Conservation (phyloP, 2,329 filamentous ascomycete genomes). For the Cryphonectria japonica region DNA sequence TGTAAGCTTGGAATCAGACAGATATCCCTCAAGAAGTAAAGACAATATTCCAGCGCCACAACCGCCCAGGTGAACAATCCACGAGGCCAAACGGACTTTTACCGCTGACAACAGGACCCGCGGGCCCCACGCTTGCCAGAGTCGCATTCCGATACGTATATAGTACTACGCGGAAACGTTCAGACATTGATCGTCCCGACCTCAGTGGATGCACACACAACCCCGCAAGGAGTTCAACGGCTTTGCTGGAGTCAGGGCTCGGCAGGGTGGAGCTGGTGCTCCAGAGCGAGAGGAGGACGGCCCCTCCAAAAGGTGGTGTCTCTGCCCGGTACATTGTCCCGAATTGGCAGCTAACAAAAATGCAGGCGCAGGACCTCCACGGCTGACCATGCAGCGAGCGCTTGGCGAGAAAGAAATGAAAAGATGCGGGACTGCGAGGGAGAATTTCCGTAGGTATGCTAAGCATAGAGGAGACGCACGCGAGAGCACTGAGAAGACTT, state of each 20-base stretch:
- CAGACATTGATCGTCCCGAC: background rate
- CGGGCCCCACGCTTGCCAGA: background rate
- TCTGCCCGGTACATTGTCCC: background rate
- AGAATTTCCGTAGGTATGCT: background rate
- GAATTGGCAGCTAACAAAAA: slow-evolving; percentile 3
- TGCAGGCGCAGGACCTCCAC: background rate
- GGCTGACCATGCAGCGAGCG: background rate
- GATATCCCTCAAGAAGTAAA: background rate
- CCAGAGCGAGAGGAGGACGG: background rate
- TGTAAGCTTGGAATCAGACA: background rate
- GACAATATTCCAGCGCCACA: background rate
- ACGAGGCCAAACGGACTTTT: background rate
- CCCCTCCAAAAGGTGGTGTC: background rate
- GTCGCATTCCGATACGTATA: background rate
- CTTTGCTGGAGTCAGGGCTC: background rate
- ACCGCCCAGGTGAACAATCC: background rate
- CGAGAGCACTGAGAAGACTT: background rate
- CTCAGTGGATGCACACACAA: background rate
- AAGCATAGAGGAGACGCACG: too few relatives aligned
- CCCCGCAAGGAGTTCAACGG: background rate
- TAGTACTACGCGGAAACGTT: background rate
- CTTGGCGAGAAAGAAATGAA: background rate
- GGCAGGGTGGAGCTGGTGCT: background rate
- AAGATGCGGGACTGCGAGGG: background rate
- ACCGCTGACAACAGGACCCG: background rate